Evolutionary conservation across 805 yeast species (phyloP).

Genomic region (Yamadazyma philogaea): DNA sequence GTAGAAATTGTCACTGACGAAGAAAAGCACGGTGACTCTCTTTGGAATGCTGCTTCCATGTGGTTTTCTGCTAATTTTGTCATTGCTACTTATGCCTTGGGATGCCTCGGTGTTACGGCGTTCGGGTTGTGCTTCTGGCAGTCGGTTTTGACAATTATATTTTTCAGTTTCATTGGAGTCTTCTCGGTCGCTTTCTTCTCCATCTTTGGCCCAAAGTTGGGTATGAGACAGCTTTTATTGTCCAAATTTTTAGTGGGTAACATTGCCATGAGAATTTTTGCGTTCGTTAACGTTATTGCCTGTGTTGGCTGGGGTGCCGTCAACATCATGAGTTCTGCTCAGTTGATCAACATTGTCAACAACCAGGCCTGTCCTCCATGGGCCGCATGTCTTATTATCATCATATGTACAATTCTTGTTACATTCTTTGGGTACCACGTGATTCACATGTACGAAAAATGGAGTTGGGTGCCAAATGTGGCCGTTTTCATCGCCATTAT

Average conservation of each 20-base stretch:
- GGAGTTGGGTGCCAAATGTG: conserved; percentile 83
- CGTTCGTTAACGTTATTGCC: conserved; percentile 73
- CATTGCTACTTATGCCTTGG: conserved; percentile 76
- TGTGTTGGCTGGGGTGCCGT: conserved; percentile 97
- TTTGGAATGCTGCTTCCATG: conserved; percentile 75
- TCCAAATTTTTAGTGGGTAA: conserved; percentile 79
- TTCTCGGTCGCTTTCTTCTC: conserved; percentile 81
- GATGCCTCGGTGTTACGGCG: conserved; percentile 57
- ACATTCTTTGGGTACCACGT: conserved; percentile 82
- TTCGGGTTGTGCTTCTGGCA: conserved; percentile 75
- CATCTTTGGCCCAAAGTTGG: conserved; percentile 76
- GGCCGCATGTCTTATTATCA: conserved; percentile 82
- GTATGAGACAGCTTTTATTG: conserved; percentile 83
- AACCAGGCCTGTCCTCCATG: conserved; percentile 70
- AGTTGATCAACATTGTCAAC: conserved; percentile 74
- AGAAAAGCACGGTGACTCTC: conserved; percentile 65
- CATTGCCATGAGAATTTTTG: conserved; percentile 69
- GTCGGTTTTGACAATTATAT: conserved; percentile 60
- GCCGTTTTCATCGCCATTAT: conserved; percentile 73
- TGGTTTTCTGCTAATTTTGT: conserved; percentile 91
- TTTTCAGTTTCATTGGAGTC: conserved; percentile 72
- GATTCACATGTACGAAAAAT: conserved; percentile 79
- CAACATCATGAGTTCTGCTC: conserved; percentile 86
- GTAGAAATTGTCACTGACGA: conserved; percentile 78
- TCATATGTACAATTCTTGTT: conserved; percentile 63